Evolutionary conservation across 2,329 filamentous ascomycete species (phyloP), one percentile per base, ranked within the genome.

Genomic region (Furcasterigmium sp.): DNA sequence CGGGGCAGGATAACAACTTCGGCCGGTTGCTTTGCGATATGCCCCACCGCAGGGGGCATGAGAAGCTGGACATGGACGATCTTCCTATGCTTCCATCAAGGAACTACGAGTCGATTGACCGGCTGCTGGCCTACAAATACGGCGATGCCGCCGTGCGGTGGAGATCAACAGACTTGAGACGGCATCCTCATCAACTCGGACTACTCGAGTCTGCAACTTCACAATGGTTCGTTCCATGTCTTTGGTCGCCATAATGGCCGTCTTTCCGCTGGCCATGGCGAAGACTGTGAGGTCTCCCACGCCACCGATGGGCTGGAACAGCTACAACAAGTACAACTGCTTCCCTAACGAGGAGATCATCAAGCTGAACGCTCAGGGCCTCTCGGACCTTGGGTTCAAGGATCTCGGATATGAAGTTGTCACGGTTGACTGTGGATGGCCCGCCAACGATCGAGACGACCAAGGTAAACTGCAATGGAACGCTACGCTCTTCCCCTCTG

Each of bases 361-460:
- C 19, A 66, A 69, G 34, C 58, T 63, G 3, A 80, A 76, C 44
- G 74, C 76, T 1, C 60, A 76, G 34, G 77, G 73, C 0, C 56
- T 82, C 0, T 64, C 78, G 0, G 68, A 74, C 35, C 59, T 75
- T 0, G 75, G 75, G 0, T 64, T 81, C 1, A 63, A 65, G 0
- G 62, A 69, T 3, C 58, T 75, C 0, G 78, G 80, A 6, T 83
- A 84, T 51, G 66, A 61, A 2, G 71, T 73, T 43, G 72, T 81
- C 25, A 78, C 75, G 0, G 68, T 70, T 0, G 80, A 83, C 51
- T 82, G 77, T 42, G 78, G 80, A 1, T 83, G 78, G 80, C 68
- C 61, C 18, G 53, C 60, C 0, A 51, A 50, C 14, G 54, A 64
- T 8, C 57, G 68, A 4, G 62, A 72, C 29, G 53, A 59, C 0